Conservation (phyloP, 345 rosid species). For the Barbarea vulgaris region DNA sequence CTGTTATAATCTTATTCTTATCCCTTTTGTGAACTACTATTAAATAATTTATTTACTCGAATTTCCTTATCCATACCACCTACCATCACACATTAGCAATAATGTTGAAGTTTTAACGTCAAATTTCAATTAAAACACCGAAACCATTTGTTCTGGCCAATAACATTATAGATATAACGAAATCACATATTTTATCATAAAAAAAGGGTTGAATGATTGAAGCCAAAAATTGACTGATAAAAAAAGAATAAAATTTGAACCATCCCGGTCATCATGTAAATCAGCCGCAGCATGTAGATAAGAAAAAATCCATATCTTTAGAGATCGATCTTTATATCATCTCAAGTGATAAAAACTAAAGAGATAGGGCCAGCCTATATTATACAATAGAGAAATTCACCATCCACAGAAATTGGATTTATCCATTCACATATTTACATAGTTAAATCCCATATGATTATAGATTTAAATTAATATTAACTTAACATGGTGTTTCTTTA, state of each 20-base stretch:
- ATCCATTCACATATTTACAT: constrained; percentile 19
- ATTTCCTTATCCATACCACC: neutral
- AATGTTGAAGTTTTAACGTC: no score
- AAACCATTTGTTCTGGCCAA: no score
- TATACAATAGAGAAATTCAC: neutral
- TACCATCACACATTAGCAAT: no score
- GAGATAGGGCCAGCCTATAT: neutral
- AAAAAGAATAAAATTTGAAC: neutral
- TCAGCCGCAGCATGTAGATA: neutral
- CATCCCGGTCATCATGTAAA: neutral
- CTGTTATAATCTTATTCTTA: no score
- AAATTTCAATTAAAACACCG: no score
- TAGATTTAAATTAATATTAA: neutral
- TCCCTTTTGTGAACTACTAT: no score
- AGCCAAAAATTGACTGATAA: neutral
- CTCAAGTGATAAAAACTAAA: neutral
- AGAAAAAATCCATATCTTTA: neutral
- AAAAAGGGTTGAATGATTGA: neutral
- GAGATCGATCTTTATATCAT: neutral
- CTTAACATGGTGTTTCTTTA: neutral
- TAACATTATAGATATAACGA: no score
- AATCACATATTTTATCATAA: neutral
- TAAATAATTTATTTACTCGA: neutral
- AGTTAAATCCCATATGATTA: neutral
- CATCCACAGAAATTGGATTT: constrained; percentile 12